Evolutionary conservation across 768 basidiomycete genomes (phyloP).

Genomic region (Antrodiella citrinella): DNA sequence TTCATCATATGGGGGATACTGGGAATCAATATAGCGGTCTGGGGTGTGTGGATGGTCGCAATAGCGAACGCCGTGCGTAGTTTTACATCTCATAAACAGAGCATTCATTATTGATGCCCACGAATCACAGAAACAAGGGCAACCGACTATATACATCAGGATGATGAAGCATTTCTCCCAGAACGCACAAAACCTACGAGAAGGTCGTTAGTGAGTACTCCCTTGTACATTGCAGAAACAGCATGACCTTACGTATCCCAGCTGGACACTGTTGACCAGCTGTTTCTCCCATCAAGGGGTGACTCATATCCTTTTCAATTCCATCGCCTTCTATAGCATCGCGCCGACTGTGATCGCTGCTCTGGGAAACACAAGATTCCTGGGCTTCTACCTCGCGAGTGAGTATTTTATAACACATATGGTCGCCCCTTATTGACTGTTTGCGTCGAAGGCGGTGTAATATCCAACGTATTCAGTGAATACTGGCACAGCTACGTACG

Average conservation of each 20-base stretch:
- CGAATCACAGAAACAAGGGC: conserved; percentile 17
- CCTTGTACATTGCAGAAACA: too few species aligned
- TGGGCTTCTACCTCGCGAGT: conserved; percentile 71
- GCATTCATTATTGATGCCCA: too few species aligned
- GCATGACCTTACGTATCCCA: too few species aligned
- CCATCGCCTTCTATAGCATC: conserved; percentile 74
- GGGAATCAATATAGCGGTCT: conserved; percentile 54
- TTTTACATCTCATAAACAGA: too few species aligned
- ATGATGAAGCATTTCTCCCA: conserved; percentile 59
- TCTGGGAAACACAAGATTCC: conserved; percentile 59
- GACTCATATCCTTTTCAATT: conserved; percentile 66
- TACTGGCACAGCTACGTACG: conserved; percentile 36
- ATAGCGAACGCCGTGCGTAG: conserved; percentile 16
- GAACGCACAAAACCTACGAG: conserved; percentile 49
- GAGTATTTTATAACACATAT: background rate
- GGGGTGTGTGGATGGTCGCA: conserved; percentile 44
- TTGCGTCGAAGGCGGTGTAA: conserved; percentile 61
- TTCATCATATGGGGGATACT: conserved; percentile 61
- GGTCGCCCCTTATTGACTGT: too few species aligned
- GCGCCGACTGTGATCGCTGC: conserved; percentile 52
- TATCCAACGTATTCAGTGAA: conserved; percentile 42
- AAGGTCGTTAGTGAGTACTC: conserved; percentile 55
- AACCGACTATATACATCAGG: conserved; percentile 31
- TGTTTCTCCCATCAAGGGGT: conserved; percentile 61
- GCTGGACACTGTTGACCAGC: conserved; percentile 69